Percentiles rank a stretch among this genome's conserved stretches.
These are phyloP conservation scores for Chytriomyces hyalinus DNA, from an alignment of 192 early-diverging fungal genomes.

Conservation along the genomic window DNA sequence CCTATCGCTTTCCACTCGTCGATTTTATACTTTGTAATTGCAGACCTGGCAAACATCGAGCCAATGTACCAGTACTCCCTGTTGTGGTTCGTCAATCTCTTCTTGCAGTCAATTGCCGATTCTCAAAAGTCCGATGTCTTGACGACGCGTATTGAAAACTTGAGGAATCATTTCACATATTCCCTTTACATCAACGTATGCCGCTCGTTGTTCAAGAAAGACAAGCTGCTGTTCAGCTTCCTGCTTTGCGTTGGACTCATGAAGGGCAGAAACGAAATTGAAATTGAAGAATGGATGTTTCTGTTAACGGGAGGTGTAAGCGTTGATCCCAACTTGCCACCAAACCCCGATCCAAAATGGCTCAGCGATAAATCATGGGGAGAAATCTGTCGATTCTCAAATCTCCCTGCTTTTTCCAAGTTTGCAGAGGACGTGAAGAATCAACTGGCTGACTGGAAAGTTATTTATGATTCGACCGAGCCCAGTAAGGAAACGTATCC, in stretches of 20 bases:
- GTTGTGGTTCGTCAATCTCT: constrained; percentile 67
- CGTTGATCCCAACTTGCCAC: constrained; percentile 46
- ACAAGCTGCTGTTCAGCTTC: constrained; percentile 68
- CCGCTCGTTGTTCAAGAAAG: constrained; percentile 67
- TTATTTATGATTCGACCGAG: constrained; percentile 54
- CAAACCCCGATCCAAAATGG: constrained; percentile 63
- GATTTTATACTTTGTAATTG: constrained; percentile 67
- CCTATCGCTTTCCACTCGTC: constrained; percentile 68
- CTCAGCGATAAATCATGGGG: constrained; percentile 61
- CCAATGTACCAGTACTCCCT: constrained; percentile 72
- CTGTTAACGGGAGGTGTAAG: constrained; percentile 62
- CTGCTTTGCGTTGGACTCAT: constrained; percentile 65
- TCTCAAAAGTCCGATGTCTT: constrained; percentile 61
- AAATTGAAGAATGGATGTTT: constrained; percentile 66
- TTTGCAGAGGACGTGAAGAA: constrained; percentile 47
- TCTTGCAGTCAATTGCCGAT: constrained; percentile 65
- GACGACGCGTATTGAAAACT: constrained; percentile 57
- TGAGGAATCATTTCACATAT: constrained; percentile 63
- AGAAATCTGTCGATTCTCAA: constrained; percentile 55
- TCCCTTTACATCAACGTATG: constrained; percentile 69
- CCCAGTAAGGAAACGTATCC: constrained; percentile 55
- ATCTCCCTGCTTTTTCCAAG: constrained; percentile 50
- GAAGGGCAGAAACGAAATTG: constrained; percentile 56
- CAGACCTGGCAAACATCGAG: constrained; percentile 68
- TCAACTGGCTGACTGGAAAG: constrained; percentile 43